Evolutionary conservation across 2,329 filamentous ascomycete genomes (phyloP).

Genomic region (Botrytis squamosa): DNA sequence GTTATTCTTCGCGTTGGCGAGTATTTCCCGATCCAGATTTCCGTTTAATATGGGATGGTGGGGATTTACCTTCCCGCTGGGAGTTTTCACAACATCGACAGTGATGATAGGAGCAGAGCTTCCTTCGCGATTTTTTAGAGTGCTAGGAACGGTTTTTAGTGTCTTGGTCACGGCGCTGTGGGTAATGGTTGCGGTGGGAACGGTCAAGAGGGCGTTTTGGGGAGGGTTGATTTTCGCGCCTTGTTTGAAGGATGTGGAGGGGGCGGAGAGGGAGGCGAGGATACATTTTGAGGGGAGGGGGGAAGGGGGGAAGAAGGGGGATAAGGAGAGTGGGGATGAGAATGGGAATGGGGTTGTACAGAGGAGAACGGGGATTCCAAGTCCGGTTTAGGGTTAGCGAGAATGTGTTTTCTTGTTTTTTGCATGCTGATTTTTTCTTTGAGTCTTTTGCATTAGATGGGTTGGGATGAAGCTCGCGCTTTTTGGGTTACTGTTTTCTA

Average conservation of each 20-base stretch:
- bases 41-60: slow-evolving; percentile 65
- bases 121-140: slow-evolving; percentile 53
- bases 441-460: not conserved
- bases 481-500: not conserved
- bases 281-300: slow-evolving; percentile 4
- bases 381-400: not conserved
- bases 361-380: not conserved
- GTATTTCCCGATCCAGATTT: slow-evolving; percentile 47
- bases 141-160: slow-evolving; percentile 53
- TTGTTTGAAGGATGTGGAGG: slow-evolving; percentile 45
- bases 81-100: slow-evolving; percentile 53
- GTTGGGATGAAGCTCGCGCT: not conserved
- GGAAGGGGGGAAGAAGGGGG: not conserved
- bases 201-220: slow-evolving; percentile 47
- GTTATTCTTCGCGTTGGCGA: slow-evolving; percentile 54
- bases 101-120: slow-evolving; percentile 51
- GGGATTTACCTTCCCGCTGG: slow-evolving; percentile 59
- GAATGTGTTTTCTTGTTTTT: rapidly evolving
- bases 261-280: slow-evolving; percentile 22
- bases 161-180: slow-evolving; percentile 53
- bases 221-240: slow-evolving; percentile 55
- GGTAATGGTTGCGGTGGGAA: slow-evolving; percentile 53
- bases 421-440: slow-evolving; percentile 11
- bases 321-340: not conserved
- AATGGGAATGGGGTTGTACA: not conserved